Evolutionary conservation across 2,329 filamentous ascomycete genomes (phyloP), one percentile per base, ranked within the genome.

Genomic region (Bipolaris oryzae): DNA sequence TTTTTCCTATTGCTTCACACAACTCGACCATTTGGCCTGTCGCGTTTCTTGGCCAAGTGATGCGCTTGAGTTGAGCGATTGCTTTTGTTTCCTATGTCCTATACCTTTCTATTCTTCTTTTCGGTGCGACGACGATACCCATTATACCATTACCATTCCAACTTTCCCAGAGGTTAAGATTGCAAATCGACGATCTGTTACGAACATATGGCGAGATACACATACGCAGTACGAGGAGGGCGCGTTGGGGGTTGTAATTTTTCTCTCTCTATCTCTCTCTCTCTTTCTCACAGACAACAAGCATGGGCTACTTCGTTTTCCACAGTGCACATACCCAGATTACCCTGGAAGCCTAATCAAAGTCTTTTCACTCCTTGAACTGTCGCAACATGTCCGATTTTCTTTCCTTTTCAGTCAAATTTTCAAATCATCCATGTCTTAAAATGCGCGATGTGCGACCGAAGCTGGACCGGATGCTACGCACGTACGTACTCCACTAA

Each of bases 71-170:
- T 47, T 60, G 64, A 68, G 64, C 55, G 57, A 62, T 62, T 59
- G 21, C 37, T 44, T 48, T 44, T 54, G 34, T 57, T 63, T 52
- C 57, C 50, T 58, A 33, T 50, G 45, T 58, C 39, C 28, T 46
- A 47, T 55, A 58, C 37, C 63, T 61, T 62, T 65, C 53, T 63
- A 64, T 52, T 62, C 58, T 55, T 52, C 46, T 55, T 62, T 66
- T 55, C 54, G 66, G 67, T 66, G 68, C 64, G 62, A 67, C 60
- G 58, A 74, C 70, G 73, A 75, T 75, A 75, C 73, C 73, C 73
- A 75, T 73, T 74, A 69, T 66, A 70, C 64, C 62, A 66, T 61
- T 67, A 62, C 55, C 58, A 53, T 48, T 62, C 56, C 58, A 61
- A 53, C 35, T 57, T 69, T 62, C 16, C 45, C 50, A 63, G 61